These are phyloP conservation scores for Agrocybe praecox DNA, from an alignment of 768 basidiomycete species.

Conservation along the genomic window DNA sequence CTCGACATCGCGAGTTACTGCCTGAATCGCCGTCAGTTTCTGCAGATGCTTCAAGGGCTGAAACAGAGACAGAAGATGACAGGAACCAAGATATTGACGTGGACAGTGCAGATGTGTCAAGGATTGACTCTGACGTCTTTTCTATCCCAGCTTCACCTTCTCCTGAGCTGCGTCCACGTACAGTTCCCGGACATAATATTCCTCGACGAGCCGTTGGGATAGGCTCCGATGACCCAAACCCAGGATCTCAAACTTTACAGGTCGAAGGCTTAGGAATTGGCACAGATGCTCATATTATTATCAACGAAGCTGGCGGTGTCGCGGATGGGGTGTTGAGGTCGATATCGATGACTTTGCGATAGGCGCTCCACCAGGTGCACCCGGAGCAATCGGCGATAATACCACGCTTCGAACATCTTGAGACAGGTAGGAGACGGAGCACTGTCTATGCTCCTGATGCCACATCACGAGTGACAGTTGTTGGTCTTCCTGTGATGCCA, in stretches of 20 bases:
- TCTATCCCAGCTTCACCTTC: too few relatives aligned
- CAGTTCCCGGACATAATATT: too few relatives aligned
- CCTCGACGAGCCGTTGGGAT: too few relatives aligned
- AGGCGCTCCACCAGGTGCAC: slow-evolving; percentile 89
- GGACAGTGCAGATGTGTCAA: too few relatives aligned
- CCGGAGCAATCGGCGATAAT: slow-evolving; percentile 63
- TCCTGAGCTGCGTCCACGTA: too few relatives aligned
- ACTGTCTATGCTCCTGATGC: slow-evolving; percentile 50
- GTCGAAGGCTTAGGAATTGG: slow-evolving; percentile 21
- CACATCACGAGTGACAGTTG: slow-evolving; percentile 64
- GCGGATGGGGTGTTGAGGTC: slow-evolving; percentile 36
- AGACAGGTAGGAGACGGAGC: slow-evolving; percentile 22
- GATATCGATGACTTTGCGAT: slow-evolving; percentile 85
- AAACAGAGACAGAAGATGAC: too few relatives aligned
- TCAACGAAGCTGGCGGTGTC: slow-evolving; percentile 42
- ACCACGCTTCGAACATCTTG: slow-evolving; percentile 26
- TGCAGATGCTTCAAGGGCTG: too few relatives aligned
- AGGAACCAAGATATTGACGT: too few relatives aligned
- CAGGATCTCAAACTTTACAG: slow-evolving; percentile 21
- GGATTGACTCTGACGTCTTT: too few relatives aligned
- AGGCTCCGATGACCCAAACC: slow-evolving; percentile 37
- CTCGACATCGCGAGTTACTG: too few relatives aligned
- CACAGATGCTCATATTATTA: slow-evolving; percentile 45
- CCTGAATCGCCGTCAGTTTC: too few relatives aligned
- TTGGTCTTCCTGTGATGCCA: slow-evolving; percentile 47